Percentiles rank a stretch among this genome's conserved stretches.
These are phyloP conservation scores for Trichosporon faecale DNA, from an alignment of 1,284 basidiomycete species.

Conservation along the genomic window DNA sequence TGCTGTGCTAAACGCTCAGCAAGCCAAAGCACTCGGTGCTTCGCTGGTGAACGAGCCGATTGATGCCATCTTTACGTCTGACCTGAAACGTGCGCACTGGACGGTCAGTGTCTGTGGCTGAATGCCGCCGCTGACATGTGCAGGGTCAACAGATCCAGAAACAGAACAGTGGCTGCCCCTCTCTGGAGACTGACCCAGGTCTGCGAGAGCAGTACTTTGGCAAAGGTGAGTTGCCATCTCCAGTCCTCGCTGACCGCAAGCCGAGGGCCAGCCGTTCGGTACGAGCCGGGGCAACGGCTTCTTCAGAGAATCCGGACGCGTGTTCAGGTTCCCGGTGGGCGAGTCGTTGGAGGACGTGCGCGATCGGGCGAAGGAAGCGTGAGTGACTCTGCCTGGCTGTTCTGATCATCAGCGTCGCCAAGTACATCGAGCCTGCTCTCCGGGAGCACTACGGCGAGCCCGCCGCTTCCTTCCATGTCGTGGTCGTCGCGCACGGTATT, in stretches of 20 bases:
- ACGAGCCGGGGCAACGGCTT: slow-evolving; percentile 33
- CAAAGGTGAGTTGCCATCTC: slow-evolving; percentile 30
- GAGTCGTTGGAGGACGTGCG: slow-evolving; percentile 51
- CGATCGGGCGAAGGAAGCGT: slow-evolving; percentile 47
- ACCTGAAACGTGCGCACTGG: slow-evolving; percentile 67
- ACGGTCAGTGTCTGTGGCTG: slow-evolving; percentile 33
- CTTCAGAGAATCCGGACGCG: slow-evolving; percentile 38
- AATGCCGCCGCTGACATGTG: not conserved
- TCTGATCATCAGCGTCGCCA: slow-evolving; percentile 33
- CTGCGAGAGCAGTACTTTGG: slow-evolving; percentile 53
- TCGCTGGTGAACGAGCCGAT: slow-evolving; percentile 62
- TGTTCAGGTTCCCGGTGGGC: slow-evolving; percentile 44
- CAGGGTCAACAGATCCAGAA: slow-evolving; percentile 50
- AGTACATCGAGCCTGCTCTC: slow-evolving; percentile 47
- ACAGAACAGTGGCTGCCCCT: slow-evolving; percentile 40
- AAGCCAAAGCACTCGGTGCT: slow-evolving; percentile 73
- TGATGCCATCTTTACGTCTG: slow-evolving; percentile 71
- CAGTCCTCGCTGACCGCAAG: slow-evolving; percentile 13
- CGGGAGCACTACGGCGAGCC: slow-evolving; percentile 31
- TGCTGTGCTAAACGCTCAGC: slow-evolving; percentile 54
- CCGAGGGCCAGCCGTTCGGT: slow-evolving; percentile 46
- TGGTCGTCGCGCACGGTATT: slow-evolving; percentile 53
- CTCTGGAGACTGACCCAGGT: slow-evolving; percentile 37
- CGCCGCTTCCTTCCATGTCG: slow-evolving; percentile 34
- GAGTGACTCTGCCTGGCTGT: slow-evolving; percentile 18